These are phyloP conservation scores for Penicillium aurantiogriseum DNA, from an alignment of 2,329 filamentous ascomycete species.

Conservation along the genomic window DNA sequence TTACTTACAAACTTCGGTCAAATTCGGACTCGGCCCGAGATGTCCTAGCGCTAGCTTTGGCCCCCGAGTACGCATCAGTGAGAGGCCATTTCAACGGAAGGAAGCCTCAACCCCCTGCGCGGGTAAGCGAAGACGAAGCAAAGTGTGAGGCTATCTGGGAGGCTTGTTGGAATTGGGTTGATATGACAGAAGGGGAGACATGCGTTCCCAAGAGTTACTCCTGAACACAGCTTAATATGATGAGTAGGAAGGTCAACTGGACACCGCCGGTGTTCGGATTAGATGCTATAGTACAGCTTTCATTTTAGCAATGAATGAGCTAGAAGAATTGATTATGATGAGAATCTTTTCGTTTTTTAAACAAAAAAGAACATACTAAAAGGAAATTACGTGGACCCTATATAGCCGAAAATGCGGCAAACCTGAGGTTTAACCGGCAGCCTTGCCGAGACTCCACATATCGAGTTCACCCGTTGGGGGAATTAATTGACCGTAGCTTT, in stretches of 20 bases:
- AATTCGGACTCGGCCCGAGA: conserved; percentile 2
- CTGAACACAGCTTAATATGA: not conserved
- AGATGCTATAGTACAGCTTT: not conserved
- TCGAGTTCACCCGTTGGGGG: not conserved
- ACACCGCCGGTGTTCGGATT: not conserved
- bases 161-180: conserved; percentile 5
- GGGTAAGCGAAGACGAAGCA: not conserved
- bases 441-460: not conserved
- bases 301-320: not conserved
- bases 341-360: not conserved
- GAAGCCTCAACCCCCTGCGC: not conserved
- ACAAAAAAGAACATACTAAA: too few species aligned
- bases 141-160: conserved; percentile 3
- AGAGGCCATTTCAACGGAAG: conserved; percentile 4
- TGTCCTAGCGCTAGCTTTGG: not conserved
- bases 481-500: not conserved
- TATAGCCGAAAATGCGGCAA: not conserved
- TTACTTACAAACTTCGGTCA: conserved; percentile 2
- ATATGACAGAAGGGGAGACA: not conserved
- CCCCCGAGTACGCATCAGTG: not conserved
- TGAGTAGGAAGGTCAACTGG: conserved; percentile 7
- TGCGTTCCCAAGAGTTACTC: not conserved
- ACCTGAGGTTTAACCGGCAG: not conserved
- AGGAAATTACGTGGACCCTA: not conserved
- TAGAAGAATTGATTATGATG: too few species aligned